Evolutionary conservation across 2,329 filamentous ascomycete genomes (phyloP), one percentile per base, ranked within the genome.

Genomic region (Aspergillus cejpii): DNA sequence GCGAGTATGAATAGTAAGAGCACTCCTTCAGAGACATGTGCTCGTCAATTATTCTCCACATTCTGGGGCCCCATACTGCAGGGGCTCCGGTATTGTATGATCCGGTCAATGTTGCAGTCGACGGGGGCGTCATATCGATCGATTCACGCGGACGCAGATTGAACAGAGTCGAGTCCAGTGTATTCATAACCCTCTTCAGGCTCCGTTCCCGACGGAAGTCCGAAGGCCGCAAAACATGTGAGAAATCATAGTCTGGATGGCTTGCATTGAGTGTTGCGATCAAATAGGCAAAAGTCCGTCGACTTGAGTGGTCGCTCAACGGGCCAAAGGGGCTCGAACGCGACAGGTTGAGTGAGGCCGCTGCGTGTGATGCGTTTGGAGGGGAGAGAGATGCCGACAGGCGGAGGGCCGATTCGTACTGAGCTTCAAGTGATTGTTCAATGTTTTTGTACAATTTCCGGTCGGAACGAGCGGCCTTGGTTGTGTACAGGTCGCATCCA

Each of bases 401-500:
- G 52, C 88, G 85, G 39, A 96, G 75, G 1, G 94, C 79, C 6
- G 89, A 87, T 56, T 89, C 86, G 75, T 97, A 89, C 67, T 95
- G 88, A 28, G 86, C 85, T 66, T 94, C 89, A 47, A 98, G 80
- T 23, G 87, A 89, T 61, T 86, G 82, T 64, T 96, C 90, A 62
- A 98, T 97, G 63, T 84, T 87, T 70, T 90, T 94, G 75, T 96
- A 96, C 6, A 98, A 76, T 65, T 97, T 97, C 78, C 96, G 96
- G 66, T 98, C 92, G 52, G 84, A 84, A 37, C 90, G 89, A 44
- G 91, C 89, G 23, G 92, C 90, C 70, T 98, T 98, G 20, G 90
- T 96, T 7, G 91, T 97, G 74, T 96, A 98, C 14, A 97, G 78
- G 67, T 98, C 92, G 75, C 91, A 97, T 53, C 87, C 87, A 58